Evolutionary conservation across 805 yeast species (phyloP).

Genomic region (Zygoascus flipseniorum): DNA sequence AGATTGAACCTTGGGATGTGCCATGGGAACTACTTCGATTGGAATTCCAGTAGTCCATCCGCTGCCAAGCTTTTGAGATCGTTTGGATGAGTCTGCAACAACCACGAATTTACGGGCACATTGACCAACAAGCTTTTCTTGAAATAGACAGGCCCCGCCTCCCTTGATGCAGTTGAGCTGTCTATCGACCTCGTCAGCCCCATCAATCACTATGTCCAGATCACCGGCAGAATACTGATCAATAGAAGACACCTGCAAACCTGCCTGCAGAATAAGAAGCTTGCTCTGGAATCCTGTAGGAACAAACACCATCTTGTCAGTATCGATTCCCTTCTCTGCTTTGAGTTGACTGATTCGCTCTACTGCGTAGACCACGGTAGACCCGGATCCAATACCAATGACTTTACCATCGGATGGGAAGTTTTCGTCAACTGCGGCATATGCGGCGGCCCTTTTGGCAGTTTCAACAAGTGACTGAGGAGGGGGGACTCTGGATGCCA

Average conservation of each 20-base stretch:
- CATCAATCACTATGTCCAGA: constrained; percentile 92
- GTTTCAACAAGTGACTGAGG: constrained; percentile 44
- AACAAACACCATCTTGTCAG: constrained; percentile 60
- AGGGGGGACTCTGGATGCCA: constrained; percentile 1
- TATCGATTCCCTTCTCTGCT: constrained; percentile 29
- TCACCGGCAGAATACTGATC: constrained; percentile 62
- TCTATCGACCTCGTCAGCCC: constrained; percentile 93
- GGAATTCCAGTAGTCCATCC: constrained; percentile 91
- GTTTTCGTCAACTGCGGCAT: constrained; percentile 84
- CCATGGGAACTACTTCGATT: constrained; percentile 85
- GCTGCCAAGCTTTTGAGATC: constrained; percentile 62
- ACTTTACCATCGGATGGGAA: constrained; percentile 60
- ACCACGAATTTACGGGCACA: constrained; percentile 68
- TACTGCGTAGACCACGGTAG: constrained; percentile 95
- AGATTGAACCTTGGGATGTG: constrained; percentile 65
- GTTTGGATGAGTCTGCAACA: constrained; percentile 90
- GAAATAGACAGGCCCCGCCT: constrained; percentile 97
- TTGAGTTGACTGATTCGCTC: constrained; percentile 68
- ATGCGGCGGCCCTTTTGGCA: constrained; percentile 88
- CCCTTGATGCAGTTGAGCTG: constrained; percentile 86
- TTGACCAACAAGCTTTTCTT: constrained; percentile 87
- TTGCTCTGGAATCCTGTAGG: constrained; percentile 97
- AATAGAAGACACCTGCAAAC: constrained; percentile 66
- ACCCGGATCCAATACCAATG: constrained; percentile 93
- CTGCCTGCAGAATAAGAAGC: constrained; percentile 74